A percentile compares a stretch with the other conserved stretches of the same genome.
phyloP scores from a whole-genome alignment of 2,329 filamentous ascomycete genomes.

The Diaporthe eres region DNA sequence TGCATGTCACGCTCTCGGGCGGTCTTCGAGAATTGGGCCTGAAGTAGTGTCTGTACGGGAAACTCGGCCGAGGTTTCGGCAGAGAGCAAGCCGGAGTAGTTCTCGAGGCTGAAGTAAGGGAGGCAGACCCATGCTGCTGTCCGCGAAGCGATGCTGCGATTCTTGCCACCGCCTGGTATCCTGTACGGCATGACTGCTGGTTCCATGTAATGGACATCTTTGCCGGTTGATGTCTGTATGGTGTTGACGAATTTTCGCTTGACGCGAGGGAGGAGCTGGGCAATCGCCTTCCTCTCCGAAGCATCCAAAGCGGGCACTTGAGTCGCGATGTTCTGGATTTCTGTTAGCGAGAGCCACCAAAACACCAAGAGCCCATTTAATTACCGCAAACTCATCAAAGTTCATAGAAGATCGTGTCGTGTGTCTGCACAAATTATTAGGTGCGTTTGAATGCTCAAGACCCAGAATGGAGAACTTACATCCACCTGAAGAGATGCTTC shows the following conservation, averaged over 20 bases:
- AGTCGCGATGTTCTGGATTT: not conserved
- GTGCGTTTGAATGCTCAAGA: too few species aligned
- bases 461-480: not conserved
- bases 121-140: not conserved
- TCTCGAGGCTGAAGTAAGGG: constrained; percentile 6
- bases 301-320: not conserved
- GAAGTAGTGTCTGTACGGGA: constrained; percentile 59
- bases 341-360: not conserved
- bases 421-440: not conserved
- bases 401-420: not conserved
- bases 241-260: not conserved
- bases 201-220: constrained; percentile 9
- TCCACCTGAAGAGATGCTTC: constrained; percentile 8
- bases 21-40: constrained; percentile 58
- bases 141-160: not conserved
- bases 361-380: not conserved
- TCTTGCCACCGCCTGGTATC: not conserved
- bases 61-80: constrained; percentile 46
- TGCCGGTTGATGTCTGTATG: not conserved
- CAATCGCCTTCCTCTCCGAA: not conserved
- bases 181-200: not conserved
- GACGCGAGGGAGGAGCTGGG: constrained; percentile 6
- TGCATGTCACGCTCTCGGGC: constrained; percentile 59
- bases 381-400: constrained; percentile 8
- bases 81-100: not conserved